These are phyloP conservation scores for Penicillium crustosum DNA, from an alignment of 2,329 filamentous ascomycete species.

Conservation along the genomic window DNA sequence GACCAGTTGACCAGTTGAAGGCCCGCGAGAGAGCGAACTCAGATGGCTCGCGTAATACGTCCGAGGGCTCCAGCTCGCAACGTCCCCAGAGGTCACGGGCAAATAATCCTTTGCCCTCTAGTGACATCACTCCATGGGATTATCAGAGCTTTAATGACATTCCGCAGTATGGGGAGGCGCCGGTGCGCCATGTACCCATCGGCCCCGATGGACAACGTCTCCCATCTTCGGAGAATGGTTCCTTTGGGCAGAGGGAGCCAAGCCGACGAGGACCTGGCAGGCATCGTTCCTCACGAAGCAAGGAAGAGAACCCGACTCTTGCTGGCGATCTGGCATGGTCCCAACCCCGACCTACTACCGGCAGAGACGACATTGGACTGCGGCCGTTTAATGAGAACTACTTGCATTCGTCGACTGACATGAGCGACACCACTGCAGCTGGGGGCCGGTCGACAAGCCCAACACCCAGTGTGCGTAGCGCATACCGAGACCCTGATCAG, in stretches of 20 bases:
- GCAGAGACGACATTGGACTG: constrained; percentile 67
- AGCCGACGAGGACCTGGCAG: constrained; percentile 53
- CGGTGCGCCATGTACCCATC: constrained; percentile 67
- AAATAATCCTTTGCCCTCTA: constrained; percentile 76
- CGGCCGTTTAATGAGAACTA: constrained; percentile 53
- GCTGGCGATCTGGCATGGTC: constrained; percentile 46
- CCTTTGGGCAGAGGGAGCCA: constrained; percentile 51
- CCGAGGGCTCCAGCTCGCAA: constrained; percentile 62
- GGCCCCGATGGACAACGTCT: constrained; percentile 70
- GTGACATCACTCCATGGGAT: constrained; percentile 95
- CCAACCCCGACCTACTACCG: constrained; percentile 68
- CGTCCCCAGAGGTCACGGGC: constrained; percentile 68
- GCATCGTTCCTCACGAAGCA: constrained; percentile 53
- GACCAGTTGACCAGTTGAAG: constrained; percentile 52
- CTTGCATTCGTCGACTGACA: constrained; percentile 46
- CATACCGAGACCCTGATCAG: constrained; percentile 50
- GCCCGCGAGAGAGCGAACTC: constrained; percentile 80
- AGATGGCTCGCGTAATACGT: constrained; percentile 61
- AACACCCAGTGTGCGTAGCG: constrained; percentile 71
- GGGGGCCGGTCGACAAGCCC: constrained; percentile 73
- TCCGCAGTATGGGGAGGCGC: constrained; percentile 73
- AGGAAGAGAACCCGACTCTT: constrained; percentile 53
- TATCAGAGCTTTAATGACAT: constrained; percentile 86
- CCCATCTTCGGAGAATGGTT: constrained; percentile 47
- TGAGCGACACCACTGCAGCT: constrained; percentile 51